Percentiles rank a stretch among this genome's conserved stretches.
phyloP scores from a whole-genome alignment of 2,329 filamentous ascomycete genomes.

The Ramichloridium luteum region DNA sequence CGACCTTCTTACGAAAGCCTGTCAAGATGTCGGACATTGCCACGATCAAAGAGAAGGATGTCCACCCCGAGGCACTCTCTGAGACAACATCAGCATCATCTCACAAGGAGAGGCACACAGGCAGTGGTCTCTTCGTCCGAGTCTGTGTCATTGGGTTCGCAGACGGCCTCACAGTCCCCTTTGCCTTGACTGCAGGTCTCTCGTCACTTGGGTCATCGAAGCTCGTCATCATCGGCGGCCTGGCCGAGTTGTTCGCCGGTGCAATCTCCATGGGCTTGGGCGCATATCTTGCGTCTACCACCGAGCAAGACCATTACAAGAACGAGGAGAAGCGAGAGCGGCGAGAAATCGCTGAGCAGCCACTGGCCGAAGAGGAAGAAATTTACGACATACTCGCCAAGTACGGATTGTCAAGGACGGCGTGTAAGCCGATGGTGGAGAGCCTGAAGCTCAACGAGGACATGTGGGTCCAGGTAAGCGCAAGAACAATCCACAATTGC shows the following conservation, averaged over 20 bases:
- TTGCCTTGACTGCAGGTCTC: constrained; percentile 64
- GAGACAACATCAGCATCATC: too few relatives aligned
- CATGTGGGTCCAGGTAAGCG: constrained; percentile 33
- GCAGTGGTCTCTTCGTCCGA: constrained; percentile 37
- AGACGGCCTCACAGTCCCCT: constrained; percentile 68
- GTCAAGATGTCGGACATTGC: too few relatives aligned
- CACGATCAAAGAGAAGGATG: too few relatives aligned
- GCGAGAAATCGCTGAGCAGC: constrained; percentile 32
- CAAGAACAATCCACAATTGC: neutral
- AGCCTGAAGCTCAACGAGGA: constrained; percentile 38
- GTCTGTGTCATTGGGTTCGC: constrained; percentile 66
- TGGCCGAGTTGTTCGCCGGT: constrained; percentile 64
- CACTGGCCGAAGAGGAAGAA: constrained; percentile 30
- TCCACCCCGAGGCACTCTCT: too few relatives aligned
- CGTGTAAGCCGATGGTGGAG: constrained; percentile 34
- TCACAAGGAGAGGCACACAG: constrained; percentile 7
- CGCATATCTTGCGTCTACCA: constrained; percentile 55
- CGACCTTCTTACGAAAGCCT: too few relatives aligned
- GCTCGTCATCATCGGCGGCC: constrained; percentile 45
- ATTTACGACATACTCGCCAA: constrained; percentile 36
- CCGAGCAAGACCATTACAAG: constrained; percentile 41
- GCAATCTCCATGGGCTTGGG: constrained; percentile 69
- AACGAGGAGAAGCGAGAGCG: constrained; percentile 38
- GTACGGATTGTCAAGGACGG: constrained; percentile 36
- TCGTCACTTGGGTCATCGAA: constrained; percentile 33